These are phyloP conservation scores for Talaromyces adpressus DNA, from an alignment of 495 filamentous ascomycete species.

Conservation along the genomic window DNA sequence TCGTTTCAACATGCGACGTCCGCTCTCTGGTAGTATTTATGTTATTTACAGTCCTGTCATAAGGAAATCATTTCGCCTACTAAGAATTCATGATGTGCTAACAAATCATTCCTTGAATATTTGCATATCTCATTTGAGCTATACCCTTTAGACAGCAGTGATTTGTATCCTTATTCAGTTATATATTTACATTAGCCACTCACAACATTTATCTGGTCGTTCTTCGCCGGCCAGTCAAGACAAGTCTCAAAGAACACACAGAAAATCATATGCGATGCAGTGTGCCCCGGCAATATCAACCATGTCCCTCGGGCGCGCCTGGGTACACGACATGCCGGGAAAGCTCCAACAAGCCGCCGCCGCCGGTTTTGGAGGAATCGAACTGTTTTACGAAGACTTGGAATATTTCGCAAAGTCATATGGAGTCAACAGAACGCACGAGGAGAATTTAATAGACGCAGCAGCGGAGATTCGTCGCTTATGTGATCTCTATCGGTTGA, in stretches of 20 bases:
- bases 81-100: background rate
- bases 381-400: conserved; percentile 78
- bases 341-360: conserved; percentile 61
- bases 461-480: conserved; percentile 28
- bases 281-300: conserved; percentile 40
- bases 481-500: conserved; percentile 17
- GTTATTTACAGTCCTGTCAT: background rate
- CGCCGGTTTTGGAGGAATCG: conserved; percentile 64
- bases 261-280: background rate
- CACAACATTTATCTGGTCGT: background rate
- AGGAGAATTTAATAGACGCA: conserved; percentile 44
- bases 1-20: background rate
- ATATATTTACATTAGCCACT: background rate
- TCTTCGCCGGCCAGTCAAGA: background rate
- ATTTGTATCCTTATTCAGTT: background rate
- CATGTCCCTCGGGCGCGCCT: conserved; percentile 59
- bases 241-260: background rate
- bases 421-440: background rate
- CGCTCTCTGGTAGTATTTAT: background rate
- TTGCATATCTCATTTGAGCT: background rate
- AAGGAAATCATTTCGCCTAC: background rate
- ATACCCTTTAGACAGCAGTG: background rate
- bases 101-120: background rate
- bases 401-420: conserved; percentile 30
- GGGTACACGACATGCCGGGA: conserved; percentile 52